Conservation (phyloP, 192 early-diverging fungal species). For the Piromyces sp. region DNA sequence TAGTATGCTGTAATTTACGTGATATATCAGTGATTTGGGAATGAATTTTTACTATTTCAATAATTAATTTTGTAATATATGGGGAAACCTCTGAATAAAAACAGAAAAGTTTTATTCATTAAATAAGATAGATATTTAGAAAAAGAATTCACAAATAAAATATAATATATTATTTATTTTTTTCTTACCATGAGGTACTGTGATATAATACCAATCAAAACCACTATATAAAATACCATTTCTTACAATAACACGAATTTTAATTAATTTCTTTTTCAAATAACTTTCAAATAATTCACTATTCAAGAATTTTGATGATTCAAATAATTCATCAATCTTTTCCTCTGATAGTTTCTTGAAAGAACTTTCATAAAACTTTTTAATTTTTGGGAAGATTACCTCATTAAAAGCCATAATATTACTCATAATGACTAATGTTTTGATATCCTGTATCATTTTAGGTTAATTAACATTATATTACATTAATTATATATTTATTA, state of each 20-base stretch:
- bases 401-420: background rate
- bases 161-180: too few relatives aligned
- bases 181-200: constrained; percentile 48
- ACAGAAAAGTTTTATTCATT: background rate
- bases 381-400: background rate
- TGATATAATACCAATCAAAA: constrained; percentile 66
- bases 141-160: too few relatives aligned
- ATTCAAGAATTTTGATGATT: background rate
- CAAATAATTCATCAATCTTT: background rate
- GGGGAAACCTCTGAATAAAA: constrained; percentile 57
- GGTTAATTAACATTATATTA: too few relatives aligned
- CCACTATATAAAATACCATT: constrained; percentile 72
- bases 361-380: background rate
- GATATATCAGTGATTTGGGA: constrained; percentile 74
- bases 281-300: constrained; percentile 64
- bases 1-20: constrained; percentile 50
- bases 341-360: background rate
- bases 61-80: constrained; percentile 70
- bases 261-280: constrained; percentile 51
- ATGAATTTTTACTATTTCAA: constrained; percentile 75
- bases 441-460: background rate
- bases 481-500: too few relatives aligned
- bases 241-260: constrained; percentile 50
- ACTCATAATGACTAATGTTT: background rate
- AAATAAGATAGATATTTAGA: too few relatives aligned